Evolutionary conservation across 768 basidiomycete species (phyloP).

Genomic region (Suillus discolor): DNA sequence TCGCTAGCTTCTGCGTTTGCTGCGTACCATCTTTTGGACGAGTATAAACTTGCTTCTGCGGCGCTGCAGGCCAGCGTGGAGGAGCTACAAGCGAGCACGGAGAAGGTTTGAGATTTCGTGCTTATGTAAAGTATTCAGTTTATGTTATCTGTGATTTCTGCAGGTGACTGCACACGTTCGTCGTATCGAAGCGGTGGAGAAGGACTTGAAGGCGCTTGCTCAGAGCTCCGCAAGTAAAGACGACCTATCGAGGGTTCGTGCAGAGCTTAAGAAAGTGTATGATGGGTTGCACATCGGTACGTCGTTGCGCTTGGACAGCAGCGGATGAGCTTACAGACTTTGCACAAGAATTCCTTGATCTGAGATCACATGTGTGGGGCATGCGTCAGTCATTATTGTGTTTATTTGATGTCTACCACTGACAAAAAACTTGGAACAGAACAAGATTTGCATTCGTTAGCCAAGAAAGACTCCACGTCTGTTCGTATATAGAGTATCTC

Average conservation of each 20-base stretch:
- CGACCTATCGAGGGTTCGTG: slow-evolving; percentile 72
- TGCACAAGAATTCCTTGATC: slow-evolving; percentile 71
- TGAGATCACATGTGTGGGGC: slow-evolving; percentile 84
- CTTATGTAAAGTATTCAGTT: background rate
- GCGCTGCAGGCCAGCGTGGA: slow-evolving; percentile 86
- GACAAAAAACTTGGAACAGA: slow-evolving; percentile 44
- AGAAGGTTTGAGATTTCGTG: slow-evolving; percentile 43
- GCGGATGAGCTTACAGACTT: slow-evolving; percentile 1
- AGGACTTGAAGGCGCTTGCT: slow-evolving; percentile 77
- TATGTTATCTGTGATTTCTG: background rate
- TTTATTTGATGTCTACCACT: background rate
- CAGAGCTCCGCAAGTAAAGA: slow-evolving; percentile 74
- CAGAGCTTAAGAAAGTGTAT: slow-evolving; percentile 86
- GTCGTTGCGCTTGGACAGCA: slow-evolving; percentile 22
- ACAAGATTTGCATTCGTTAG: slow-evolving; percentile 75
- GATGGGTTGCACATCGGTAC: slow-evolving; percentile 80
- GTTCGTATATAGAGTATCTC: slow-evolving; percentile 49
- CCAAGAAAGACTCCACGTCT: slow-evolving; percentile 66
- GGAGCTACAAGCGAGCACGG: slow-evolving; percentile 81
- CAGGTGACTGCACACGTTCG: slow-evolving; percentile 84
- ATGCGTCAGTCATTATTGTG: slow-evolving; percentile 61
- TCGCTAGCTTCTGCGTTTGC: slow-evolving; percentile 86
- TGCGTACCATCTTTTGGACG: slow-evolving; percentile 86
- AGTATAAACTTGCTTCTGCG: slow-evolving; percentile 88
- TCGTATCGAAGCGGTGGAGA: slow-evolving; percentile 86